Evolutionary conservation across 805 yeast genomes (phyloP).

Genomic region (Candida alai): DNA sequence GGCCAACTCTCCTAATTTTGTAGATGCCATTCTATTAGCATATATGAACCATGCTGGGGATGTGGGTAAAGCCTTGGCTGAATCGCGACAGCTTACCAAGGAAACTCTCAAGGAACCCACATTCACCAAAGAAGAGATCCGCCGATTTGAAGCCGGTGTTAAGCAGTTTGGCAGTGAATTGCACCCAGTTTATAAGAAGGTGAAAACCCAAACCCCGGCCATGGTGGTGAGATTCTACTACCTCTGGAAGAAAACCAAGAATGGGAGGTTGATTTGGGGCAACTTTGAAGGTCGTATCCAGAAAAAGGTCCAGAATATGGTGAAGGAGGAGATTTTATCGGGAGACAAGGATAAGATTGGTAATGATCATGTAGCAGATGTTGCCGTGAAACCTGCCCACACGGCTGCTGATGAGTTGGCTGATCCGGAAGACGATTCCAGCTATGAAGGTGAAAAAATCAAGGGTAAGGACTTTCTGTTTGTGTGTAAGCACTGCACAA

Average conservation of each 20-base stretch:
- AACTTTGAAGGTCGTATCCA: constrained; percentile 67
- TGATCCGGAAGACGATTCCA: constrained; percentile 67
- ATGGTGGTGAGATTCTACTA: constrained; percentile 86
- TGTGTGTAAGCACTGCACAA: constrained; percentile 69
- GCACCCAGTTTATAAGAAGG: constrained; percentile 65
- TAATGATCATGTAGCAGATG: constrained; percentile 5
- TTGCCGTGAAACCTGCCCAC: constrained; percentile 2
- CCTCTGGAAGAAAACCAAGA: constrained; percentile 83
- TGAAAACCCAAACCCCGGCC: constrained; percentile 68
- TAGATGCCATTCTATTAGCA: constrained; percentile 65
- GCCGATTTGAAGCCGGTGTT: constrained; percentile 72
- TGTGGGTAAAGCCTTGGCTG: constrained; percentile 42
- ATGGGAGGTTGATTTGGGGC: constrained; percentile 80
- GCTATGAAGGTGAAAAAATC: constrained; percentile 57
- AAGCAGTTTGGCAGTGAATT: constrained; percentile 72
- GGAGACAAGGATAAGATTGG: no score
- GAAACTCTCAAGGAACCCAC: constrained; percentile 73
- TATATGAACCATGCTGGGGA: constrained; percentile 53
- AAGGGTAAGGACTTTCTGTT: constrained; percentile 37
- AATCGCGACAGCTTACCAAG: constrained; percentile 49
- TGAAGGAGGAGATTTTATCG: constrained; percentile 11
- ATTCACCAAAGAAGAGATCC: constrained; percentile 57
- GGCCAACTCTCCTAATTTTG: constrained; percentile 73
- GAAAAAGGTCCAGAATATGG: constrained; percentile 45
- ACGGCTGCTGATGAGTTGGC: constrained; percentile 45